These are phyloP conservation scores for Microcera coccophila DNA, from an alignment of 2,329 filamentous ascomycete genomes.

Conservation along the genomic window DNA sequence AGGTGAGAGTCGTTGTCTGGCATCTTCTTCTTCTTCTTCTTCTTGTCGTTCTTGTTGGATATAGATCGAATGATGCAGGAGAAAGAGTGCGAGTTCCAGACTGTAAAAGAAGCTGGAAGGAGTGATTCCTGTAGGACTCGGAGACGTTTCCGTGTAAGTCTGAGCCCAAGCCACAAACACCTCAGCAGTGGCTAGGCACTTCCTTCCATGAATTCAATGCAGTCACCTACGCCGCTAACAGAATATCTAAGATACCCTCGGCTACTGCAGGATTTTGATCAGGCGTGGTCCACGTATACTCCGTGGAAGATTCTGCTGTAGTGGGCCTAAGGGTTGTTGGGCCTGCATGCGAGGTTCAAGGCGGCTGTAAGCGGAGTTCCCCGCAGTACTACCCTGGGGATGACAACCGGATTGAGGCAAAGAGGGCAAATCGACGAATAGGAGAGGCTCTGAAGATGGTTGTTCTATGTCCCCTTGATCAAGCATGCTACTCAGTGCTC, in stretches of 20 bases:
- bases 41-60: too few species aligned
- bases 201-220: background rate
- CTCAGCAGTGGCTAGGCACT: background rate
- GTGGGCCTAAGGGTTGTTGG: background rate
- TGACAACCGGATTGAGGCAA: background rate
- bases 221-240: background rate
- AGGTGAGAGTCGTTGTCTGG: slow-evolving; percentile 23
- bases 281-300: too few species aligned
- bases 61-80: background rate
- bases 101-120: background rate
- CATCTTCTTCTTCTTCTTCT: slow-evolving; percentile 15
- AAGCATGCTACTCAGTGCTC: too few species aligned
- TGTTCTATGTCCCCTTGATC: too few species aligned
- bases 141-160: background rate
- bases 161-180: background rate
- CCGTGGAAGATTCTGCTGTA: too few species aligned
- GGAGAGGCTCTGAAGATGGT: too few species aligned
- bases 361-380: background rate
- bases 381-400: slow-evolving; percentile 1
- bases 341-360: background rate
- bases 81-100: background rate
- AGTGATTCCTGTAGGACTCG: background rate
- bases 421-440: background rate
- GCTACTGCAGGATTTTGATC: background rate
- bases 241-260: background rate